phyloP scores from a whole-genome alignment of 257 asterid species.

The Scutellaria baicalensis region DNA sequence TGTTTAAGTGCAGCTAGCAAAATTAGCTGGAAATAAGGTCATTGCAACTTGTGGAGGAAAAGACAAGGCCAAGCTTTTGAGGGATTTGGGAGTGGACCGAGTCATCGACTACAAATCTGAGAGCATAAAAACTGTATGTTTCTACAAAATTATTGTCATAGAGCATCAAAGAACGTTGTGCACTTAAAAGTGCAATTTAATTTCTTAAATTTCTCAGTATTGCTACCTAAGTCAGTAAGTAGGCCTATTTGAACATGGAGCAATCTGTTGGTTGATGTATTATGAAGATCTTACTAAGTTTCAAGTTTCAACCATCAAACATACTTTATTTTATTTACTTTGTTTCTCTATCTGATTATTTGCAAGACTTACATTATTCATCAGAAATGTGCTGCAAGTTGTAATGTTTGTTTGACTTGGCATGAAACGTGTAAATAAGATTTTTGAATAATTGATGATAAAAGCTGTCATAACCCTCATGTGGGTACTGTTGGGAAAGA shows the following conservation, averaged over 20 bases:
- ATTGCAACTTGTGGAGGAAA: conserved; percentile 93
- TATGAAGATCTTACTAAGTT: background rate
- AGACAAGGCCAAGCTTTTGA: conserved; percentile 80
- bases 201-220: background rate
- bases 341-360: background rate
- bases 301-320: background rate
- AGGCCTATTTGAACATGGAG: background rate
- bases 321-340: background rate
- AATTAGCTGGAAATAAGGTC: conserved; percentile 85
- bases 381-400: background rate
- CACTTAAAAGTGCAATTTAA: no score
- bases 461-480: background rate
- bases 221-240: background rate
- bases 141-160: background rate
- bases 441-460: background rate
- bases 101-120: conserved; percentile 83
- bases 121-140: conserved; percentile 65
- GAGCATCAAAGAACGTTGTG: no score
- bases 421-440: background rate
- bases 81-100: conserved; percentile 85
- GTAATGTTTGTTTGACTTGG: background rate
- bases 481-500: background rate
- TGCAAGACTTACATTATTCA: background rate
- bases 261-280: background rate
- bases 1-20: conserved; percentile 66